Percentiles rank a stretch among this genome's conserved stretches.
Evolutionary conservation across 2,329 filamentous ascomycete species (phyloP).

Genomic region (Pseudopithomyces maydicus): DNA sequence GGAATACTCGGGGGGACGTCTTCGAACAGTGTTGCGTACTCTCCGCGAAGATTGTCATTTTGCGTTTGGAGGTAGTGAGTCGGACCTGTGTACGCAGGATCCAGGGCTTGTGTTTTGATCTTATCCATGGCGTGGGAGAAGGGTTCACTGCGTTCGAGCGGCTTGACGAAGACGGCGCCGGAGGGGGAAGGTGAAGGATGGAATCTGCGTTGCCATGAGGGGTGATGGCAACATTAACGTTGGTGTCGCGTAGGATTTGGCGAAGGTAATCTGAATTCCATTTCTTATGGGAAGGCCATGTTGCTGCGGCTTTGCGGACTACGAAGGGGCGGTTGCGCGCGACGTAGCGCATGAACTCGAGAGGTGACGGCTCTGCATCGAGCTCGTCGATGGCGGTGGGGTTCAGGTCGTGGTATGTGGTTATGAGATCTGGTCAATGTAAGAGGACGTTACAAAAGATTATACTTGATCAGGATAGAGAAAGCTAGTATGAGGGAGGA

Average conservation of each 20-base stretch:
- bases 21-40: conserved; percentile 68
- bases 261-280: conserved; percentile 70
- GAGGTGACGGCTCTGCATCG: conserved; percentile 67
- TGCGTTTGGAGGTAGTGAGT: conserved; percentile 75
- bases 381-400: conserved; percentile 64
- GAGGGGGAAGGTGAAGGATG: conserved; percentile 64
- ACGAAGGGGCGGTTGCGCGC: conserved; percentile 77
- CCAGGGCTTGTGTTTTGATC: conserved; percentile 61
- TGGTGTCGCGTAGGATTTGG: conserved; percentile 57
- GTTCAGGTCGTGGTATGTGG: conserved; percentile 77
- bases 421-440: conserved; percentile 56
- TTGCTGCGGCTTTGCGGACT: conserved; percentile 64
- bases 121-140: conserved; percentile 68
- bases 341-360: conserved; percentile 82
- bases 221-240: conserved; percentile 79
- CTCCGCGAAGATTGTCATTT: conserved; percentile 79
- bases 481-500: background rate
- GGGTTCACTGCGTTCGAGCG: conserved; percentile 67
- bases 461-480: background rate
- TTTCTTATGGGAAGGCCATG: conserved; percentile 65
- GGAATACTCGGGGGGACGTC: conserved; percentile 69
- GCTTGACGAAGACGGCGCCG: conserved; percentile 66
- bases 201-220: conserved; percentile 66
- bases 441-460: background rate
- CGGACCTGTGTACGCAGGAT: background rate